These are phyloP conservation scores for Citrus trifoliata DNA, from an alignment of 345 rosid genomes.

Conservation along the genomic window DNA sequence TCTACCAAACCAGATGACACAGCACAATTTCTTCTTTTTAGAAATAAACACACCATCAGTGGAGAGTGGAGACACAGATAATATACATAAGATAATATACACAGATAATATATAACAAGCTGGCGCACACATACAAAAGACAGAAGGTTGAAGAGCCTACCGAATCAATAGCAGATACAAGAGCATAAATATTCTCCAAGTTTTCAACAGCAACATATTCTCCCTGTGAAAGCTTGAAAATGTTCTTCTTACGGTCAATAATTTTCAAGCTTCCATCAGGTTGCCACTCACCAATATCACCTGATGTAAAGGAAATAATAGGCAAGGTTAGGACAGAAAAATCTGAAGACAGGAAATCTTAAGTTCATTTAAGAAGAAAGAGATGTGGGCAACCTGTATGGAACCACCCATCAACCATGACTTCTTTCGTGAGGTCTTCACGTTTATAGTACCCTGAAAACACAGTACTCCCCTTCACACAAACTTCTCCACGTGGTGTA, in stretches of 20 bases:
- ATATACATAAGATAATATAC: background rate
- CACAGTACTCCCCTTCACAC: constrained; percentile 68
- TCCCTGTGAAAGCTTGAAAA: constrained; percentile 97
- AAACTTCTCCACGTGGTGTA: constrained; percentile 84
- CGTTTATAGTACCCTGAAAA: constrained; percentile 92
- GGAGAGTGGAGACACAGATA: background rate
- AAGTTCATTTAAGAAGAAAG: background rate
- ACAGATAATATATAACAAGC: background rate
- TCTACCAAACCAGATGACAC: background rate
- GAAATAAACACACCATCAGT: background rate
- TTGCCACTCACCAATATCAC: constrained; percentile 99
- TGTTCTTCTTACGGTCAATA: constrained; percentile 90
- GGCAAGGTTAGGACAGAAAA: background rate
- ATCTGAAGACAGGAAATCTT: background rate
- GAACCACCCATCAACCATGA: constrained; percentile 87
- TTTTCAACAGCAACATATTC: constrained; percentile 97
- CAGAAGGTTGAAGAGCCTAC: constrained; percentile 29
- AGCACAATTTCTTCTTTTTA: too few relatives aligned
- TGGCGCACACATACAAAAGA: background rate
- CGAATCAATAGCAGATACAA: constrained; percentile 62
- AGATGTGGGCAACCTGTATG: constrained; percentile 62
- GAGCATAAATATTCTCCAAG: constrained; percentile 81
- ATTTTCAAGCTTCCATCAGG: constrained; percentile 91
- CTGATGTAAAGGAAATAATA: constrained; percentile 30
- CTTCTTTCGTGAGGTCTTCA: constrained; percentile 85